Evolutionary conservation across 352 stramenopile species (phyloP), one percentile per base, ranked within the genome.

Genomic region (Phytophthora niederhauseri): DNA sequence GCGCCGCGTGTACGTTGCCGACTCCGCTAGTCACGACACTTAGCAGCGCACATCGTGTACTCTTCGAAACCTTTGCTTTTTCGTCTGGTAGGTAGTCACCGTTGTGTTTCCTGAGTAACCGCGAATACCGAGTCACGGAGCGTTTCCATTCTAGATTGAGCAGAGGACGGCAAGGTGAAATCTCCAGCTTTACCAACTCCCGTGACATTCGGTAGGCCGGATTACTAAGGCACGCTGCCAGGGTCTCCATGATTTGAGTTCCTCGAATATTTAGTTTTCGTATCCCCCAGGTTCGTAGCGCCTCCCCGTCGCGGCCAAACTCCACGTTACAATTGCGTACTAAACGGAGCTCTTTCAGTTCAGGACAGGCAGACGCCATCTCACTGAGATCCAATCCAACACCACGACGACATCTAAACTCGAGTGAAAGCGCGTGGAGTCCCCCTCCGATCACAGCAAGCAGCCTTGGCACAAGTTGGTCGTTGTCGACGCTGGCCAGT

Each of bases 331-430:
- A 61, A 30, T 52, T 28, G 22, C 19, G 43, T 6, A 61, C 2
- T 28, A 28, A 28, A 8, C 20, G 55, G 1, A 61, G 55, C 36
- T 31, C 43, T 26, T 61, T 46, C 36, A 61, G 20, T 7, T 30
- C 17, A 19, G 38, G 55, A 41, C 55, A 61, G 22, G 55, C 22
- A 5, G 20, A 26, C 15, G 36, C 55, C 49, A 55, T 2, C 24
- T 14, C 49, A 55, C 49, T 38, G 1, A 55, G 49, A 38, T 55
- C 22, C 24, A 55, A 55, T 19, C 49, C 9, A n/a, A 55, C 24
- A 19, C 0, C n/a, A n/a, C n/a, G 22, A 20, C 49, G 24, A 12
- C 49, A 55, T 24, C 22, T 15, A 19, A 55, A 55, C 22, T 55
- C 14, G 19, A 55, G 49, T 4, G 12, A 34, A 19, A 55, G 19